Conservation (phyloP, 352 stramenopile genomes). For the Pythium plurisporium region DNA sequence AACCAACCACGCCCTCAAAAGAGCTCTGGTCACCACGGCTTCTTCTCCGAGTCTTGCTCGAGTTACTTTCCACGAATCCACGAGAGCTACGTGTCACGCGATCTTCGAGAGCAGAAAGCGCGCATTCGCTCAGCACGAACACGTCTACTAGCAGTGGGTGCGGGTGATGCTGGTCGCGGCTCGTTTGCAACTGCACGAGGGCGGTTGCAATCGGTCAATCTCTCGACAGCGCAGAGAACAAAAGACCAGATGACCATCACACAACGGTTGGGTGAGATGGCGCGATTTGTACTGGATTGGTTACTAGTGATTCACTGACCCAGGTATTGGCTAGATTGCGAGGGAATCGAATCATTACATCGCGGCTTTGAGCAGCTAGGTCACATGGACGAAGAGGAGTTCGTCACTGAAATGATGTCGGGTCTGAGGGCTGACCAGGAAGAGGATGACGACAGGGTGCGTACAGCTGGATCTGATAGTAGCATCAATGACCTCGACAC, state of each 20-base stretch:
- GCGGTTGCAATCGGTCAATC: not conserved
- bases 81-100: slow-evolving; percentile 34
- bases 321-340: slow-evolving; percentile 25
- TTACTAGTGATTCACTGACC: not conserved
- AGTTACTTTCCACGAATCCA: slow-evolving; percentile 57
- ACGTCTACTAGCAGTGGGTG: not conserved
- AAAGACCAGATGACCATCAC: not conserved
- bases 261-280: not conserved
- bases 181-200: not conserved
- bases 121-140: not conserved
- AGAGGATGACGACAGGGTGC: slow-evolving; percentile 25
- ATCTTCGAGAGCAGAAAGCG: slow-evolving; percentile 35
- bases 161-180: not conserved
- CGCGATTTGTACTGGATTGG: not conserved
- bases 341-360: slow-evolving; percentile 32
- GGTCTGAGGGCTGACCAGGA: slow-evolving; percentile 21
- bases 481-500: too few species aligned
- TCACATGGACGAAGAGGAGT: slow-evolving; percentile 37
- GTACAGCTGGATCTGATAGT: too few species aligned
- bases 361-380: slow-evolving; percentile 32
- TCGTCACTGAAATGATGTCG: slow-evolving; percentile 33
- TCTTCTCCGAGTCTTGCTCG: slow-evolving; percentile 25
- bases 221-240: not conserved
- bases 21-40: slow-evolving; percentile 24
- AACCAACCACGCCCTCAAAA: slow-evolving; percentile 10